Conservation (phyloP, 495 filamentous ascomycete species). For the Acidomyces sp. region DNA sequence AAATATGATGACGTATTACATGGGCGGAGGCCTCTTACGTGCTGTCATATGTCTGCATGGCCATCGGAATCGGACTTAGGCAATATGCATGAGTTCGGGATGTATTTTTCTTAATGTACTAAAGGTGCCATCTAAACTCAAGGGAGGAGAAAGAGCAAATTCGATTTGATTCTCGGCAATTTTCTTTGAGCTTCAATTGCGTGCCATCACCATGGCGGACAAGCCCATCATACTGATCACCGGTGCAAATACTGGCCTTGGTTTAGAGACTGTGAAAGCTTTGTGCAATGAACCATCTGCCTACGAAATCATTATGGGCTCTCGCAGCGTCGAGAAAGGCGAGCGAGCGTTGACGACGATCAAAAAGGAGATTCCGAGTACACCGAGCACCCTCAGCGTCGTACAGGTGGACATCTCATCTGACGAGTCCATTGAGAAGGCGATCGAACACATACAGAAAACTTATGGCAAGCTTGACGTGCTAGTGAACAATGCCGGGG, state of each 20-base stretch:
- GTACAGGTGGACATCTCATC: conserved; percentile 27
- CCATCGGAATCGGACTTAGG: too few relatives aligned
- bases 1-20: too few relatives aligned
- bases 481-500: conserved; percentile 30
- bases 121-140: too few relatives aligned
- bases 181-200: too few relatives aligned
- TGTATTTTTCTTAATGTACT: too few relatives aligned
- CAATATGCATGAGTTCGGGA: too few relatives aligned
- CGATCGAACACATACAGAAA: conserved; percentile 22
- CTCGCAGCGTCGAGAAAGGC: conserved; percentile 25
- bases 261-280: conserved; percentile 29
- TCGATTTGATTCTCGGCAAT: too few relatives aligned
- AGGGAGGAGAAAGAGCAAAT: too few relatives aligned
- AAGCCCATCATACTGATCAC: conserved; percentile 31
- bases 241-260: conserved; percentile 33
- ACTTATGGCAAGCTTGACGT: conserved; percentile 20
- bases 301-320: conserved; percentile 29
- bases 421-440: conserved; percentile 27
- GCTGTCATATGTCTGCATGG: too few relatives aligned
- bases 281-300: conserved; percentile 20
- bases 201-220: too few relatives aligned
- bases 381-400: conserved; percentile 19
- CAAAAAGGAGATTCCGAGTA: conserved; percentile 19
- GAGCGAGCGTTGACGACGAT: conserved; percentile 24
- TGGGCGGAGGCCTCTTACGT: too few relatives aligned